Evolutionary conservation across 1,284 basidiomycete genomes (phyloP).

Genomic region (Pseudozyma hubeiensis): DNA sequence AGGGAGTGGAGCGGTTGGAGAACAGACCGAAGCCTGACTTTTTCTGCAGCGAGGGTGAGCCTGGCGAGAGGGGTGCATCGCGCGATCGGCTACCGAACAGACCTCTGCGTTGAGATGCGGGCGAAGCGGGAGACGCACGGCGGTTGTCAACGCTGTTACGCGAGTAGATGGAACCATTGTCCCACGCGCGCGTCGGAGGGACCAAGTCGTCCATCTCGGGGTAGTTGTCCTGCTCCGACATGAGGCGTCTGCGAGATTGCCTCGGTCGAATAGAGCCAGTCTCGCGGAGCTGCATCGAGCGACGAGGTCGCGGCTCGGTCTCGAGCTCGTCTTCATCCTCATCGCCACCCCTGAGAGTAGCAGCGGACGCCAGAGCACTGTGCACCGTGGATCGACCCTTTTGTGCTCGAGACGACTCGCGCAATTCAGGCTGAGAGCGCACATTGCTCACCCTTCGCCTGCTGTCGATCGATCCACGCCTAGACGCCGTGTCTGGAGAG

Average conservation of each 20-base stretch:
- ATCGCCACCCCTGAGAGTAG: neutral
- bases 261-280: constrained; percentile 1
- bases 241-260: constrained; percentile 13
- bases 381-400: constrained; percentile 9
- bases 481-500: constrained; percentile 17
- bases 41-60: constrained; percentile 9
- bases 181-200: constrained; percentile 28
- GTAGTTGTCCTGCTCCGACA: constrained; percentile 17
- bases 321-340: constrained; percentile 15
- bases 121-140: constrained; percentile 2
- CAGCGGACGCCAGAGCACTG: constrained; percentile 31
- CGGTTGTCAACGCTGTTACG: constrained; percentile 24
- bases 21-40: constrained; percentile 22
- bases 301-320: neutral
- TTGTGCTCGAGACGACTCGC: neutral
- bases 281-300: constrained; percentile 15
- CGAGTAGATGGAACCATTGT: constrained; percentile 15
- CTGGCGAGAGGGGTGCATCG: neutral
- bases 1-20: constrained; percentile 35
- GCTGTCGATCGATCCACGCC: constrained; percentile 30
- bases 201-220: constrained; percentile 43
- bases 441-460: constrained; percentile 16
- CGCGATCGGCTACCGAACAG: constrained; percentile 7
- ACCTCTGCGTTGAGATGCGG: constrained; percentile 6
- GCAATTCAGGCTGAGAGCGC: constrained; percentile 29